Evolutionary conservation across 257 asterid genomes (phyloP), one percentile per base, ranked within the genome.

Genomic region (Scutellaria minor): DNA sequence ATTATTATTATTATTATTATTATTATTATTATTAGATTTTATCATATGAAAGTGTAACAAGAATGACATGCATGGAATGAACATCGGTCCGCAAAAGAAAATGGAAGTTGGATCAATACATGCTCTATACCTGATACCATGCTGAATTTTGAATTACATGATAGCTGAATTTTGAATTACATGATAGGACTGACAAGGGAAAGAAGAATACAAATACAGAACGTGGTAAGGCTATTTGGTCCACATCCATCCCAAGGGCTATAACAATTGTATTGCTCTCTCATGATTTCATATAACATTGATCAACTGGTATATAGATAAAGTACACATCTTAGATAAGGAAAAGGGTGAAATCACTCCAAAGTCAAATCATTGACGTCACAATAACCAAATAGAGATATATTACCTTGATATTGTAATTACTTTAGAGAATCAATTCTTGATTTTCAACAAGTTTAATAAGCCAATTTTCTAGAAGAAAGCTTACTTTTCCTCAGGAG

Each of bases 401-500:
- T 10, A 51, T 51, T 14, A 51, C 22, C 3, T 51, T 51, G 8
- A 51, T 13, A 51, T 1, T 4, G 55, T 12, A 13, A n/a, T 50
- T 13, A n/a, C 6, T 12, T 12, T 4, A 5, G 9, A 13, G 9
- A 51, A 51, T 6, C 11, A 48, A 13, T 44, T 44, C 10, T 44
- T 44, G 52, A 46, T 1, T 46, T 13, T 4, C 52, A 46, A 74
- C n/a, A 46, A 10, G 37, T 31, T 31, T 31, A 31, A 31, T 31
- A 31, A 52, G 46, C 27, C 72, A 15, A 11, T 72, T 62, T 52
- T 13, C 12, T 68, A 22, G 67, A 18, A 57, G 71, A 60, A 71
- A 41, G 46, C 39, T 57, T 37, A 57, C 6, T 12, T 74, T 74
- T 74, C 57, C 72, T 64, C 60, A 44, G 53, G 64, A 41, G 63